Base-by-base conservation (phyloP, 139 green algal species). In the Chlorella sp. region DNA sequence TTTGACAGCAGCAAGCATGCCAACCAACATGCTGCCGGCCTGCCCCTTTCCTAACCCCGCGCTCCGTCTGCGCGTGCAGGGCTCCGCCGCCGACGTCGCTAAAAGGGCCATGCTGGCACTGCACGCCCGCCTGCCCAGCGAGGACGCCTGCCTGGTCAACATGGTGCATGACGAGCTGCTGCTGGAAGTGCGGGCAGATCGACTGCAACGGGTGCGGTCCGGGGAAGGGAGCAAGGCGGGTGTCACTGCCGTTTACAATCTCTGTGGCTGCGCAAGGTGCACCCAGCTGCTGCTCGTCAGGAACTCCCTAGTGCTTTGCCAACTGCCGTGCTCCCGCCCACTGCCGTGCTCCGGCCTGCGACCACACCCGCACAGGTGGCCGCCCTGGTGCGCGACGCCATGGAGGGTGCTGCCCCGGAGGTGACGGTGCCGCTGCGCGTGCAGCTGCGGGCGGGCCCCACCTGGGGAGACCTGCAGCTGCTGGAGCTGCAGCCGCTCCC, bases 141-240 rank as follows among this genome's bases (percentile, higher is more conserved):
- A 32, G 46, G 40, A 22, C 11, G 56, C 24, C n/a, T 36, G 14
- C 11, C 51, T 60, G 11, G 51, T 60, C 11, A 60, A 60, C 51
- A 60, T 80, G 43, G 26, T 83, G 19, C 95, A 98, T 73, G 95
- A 98, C 74, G 95, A 98, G 89, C 89, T 98, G 65, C 62, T 98
- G 78, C 92, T 97, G 70, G 94, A 98, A 87, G 92, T 97, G 72
- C 56, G 80, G 8, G 62, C 54, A 20, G 73, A 41, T 11, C 30
- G 44, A 32, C 64, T 95, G 60, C 54, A 86, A 26, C 48, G 40
- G 67, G 67, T 73, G 69, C 20, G 69, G 1, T 28, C n/a, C 4
- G 34, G 9, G 67, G 19, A 16, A 69, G 62, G 26, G 62, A 26
- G 62, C 30, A 38, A n/a, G 14, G 30, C 30, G 38, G 28, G 38